A percentile compares a stretch with the other conserved stretches of the same genome.
phyloP scores from a whole-genome alignment of 208 protist species.

The Leishmania braziliensis region DNA sequence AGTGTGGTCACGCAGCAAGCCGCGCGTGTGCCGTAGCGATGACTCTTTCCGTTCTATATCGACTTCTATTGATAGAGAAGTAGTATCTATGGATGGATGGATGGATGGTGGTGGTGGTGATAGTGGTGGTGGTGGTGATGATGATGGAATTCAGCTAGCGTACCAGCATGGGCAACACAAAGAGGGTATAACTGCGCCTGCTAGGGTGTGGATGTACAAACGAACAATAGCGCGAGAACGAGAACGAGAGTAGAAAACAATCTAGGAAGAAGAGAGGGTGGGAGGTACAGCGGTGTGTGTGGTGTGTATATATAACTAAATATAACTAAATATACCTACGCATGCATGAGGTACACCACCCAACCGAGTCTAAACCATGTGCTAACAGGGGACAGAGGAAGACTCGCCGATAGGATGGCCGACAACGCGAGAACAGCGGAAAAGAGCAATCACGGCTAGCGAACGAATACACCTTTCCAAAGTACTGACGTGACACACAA shows the following conservation, averaged over 20 bases:
- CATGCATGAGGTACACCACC: neutral
- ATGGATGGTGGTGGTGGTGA: neutral
- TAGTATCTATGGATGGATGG: neutral
- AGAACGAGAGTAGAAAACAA: neutral
- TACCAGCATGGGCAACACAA: slow-evolving; percentile 12
- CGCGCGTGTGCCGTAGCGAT: neutral
- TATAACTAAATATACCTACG: neutral
- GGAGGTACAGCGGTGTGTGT: neutral
- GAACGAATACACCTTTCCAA: neutral
- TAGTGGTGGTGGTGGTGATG: neutral
- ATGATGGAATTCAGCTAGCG: neutral
- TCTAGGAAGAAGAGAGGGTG: neutral
- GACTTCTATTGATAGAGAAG: neutral
- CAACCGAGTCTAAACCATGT: neutral
- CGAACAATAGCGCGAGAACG: neutral
- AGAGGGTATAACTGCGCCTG: too few species aligned
- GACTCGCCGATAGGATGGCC: neutral
- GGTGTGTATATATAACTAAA: neutral
- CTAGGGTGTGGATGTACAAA: neutral
- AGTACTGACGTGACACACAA: neutral
- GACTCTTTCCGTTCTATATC: neutral
- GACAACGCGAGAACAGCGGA: neutral
- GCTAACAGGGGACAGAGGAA: neutral
- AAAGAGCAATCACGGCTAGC: neutral
- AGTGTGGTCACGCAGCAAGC: neutral